These are phyloP conservation scores for Prunus yedoensis DNA, from an alignment of 331 rosid species.

Conservation along the genomic window DNA sequence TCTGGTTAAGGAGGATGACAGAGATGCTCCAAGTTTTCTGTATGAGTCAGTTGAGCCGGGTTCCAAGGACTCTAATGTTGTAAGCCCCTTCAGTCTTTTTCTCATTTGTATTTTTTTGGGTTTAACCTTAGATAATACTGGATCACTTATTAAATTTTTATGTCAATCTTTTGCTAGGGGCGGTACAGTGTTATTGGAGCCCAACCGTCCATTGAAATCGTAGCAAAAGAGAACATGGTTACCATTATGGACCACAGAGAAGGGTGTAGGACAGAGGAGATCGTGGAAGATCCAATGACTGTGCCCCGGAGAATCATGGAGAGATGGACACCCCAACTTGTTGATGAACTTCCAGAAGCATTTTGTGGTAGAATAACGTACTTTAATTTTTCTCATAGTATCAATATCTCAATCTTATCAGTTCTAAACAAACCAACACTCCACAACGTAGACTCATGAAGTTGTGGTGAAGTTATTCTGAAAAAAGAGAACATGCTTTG, in stretches of 20 bases:
- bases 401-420: background rate
- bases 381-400: background rate
- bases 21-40: conserved; percentile 92
- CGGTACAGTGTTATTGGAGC: conserved; percentile 84
- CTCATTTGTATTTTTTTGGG: background rate
- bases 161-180: conserved; percentile 47
- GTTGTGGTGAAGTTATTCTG: background rate
- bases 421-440: background rate
- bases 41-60: conserved; percentile 88
- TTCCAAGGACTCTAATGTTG: conserved; percentile 45
- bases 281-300: conserved; percentile 73
- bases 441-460: background rate
- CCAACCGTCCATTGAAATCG: conserved; percentile 77
- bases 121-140: background rate
- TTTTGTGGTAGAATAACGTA: conserved; percentile 64
- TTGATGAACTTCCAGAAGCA: conserved; percentile 79
- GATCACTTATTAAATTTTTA: background rate
- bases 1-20: conserved; percentile 80
- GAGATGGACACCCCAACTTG: conserved; percentile 66
- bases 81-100: conserved; percentile 27
- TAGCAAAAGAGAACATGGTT: conserved; percentile 86
- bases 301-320: conserved; percentile 70
- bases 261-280: conserved; percentile 57
- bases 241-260: conserved; percentile 68
- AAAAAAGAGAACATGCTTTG: background rate